Base-by-base conservation (phyloP, 352 stramenopile species). In the Thraustotheca clavata region DNA sequence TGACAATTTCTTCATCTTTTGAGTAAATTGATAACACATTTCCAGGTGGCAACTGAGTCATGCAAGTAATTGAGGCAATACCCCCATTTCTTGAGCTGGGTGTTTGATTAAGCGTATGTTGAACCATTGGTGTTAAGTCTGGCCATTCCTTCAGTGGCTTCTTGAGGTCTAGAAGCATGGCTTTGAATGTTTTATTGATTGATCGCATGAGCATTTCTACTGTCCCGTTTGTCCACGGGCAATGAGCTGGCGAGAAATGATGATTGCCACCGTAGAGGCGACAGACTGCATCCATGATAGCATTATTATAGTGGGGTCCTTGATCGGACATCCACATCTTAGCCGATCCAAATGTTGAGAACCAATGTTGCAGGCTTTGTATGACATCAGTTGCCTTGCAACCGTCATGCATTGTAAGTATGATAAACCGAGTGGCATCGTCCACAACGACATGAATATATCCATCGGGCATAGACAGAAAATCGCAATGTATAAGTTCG, bases 401-500 rank as follows among this genome's bases (percentile, higher is more conserved):
- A 20, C 20, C 20, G 38, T 43, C 38, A 20, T 43, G 38, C 16
- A 43, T 34, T 24, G 49, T 60, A 18, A 60, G 29, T 24, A 31
- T 31, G 2, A 70, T 65, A 24, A 70, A 76, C 0, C 68, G 52
- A 4, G 34, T 59, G 63, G 75, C 70, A 0, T 61, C 62, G 16
- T 81, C 70, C 14, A 76, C 74, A 0, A 76, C 3, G 0, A 81
- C 62, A 0, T 76, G 50, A 0, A 79, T 47, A 22, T 77, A 76
- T 2, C 54, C 49, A 24, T 68, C 40, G 0, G 67, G 43, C 39
- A 76, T 70, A 0, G 59, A 68, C 5, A 78, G 38, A 16, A 71
- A 81, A 12, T 77, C 67, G 24, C 77, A 80, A 24, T 78, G 68
- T 0, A 78, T 24, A 1, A 74, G 8, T 31, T 81, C 67, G 14